phyloP scores from a whole-genome alignment of 2,329 filamentous ascomycete genomes.

The Neonectria coccinea region DNA sequence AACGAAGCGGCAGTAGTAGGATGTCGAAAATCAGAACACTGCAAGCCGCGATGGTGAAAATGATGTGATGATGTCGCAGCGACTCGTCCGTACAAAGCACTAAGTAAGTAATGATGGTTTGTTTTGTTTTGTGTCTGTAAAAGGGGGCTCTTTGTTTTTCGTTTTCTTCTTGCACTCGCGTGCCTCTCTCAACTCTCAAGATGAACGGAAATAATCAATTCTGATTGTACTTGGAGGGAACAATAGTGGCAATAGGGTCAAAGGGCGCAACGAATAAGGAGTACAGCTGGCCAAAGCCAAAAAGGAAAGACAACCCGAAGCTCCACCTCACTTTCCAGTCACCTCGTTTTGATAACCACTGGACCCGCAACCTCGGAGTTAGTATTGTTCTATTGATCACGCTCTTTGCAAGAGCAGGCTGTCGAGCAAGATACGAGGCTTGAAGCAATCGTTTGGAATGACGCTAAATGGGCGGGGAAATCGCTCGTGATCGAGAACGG shows the following conservation, averaged over 20 bases:
- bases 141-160: slow-evolving; percentile 44
- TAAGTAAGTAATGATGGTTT: slow-evolving; percentile 49
- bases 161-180: slow-evolving; percentile 53
- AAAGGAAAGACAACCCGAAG: slow-evolving; percentile 51
- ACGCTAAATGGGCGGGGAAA: slow-evolving; percentile 12
- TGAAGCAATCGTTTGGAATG: slow-evolving; percentile 18
- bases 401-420: slow-evolving; percentile 40
- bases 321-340: slow-evolving; percentile 53
- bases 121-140: slow-evolving; percentile 43
- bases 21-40: slow-evolving; percentile 38
- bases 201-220: slow-evolving; percentile 62
- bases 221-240: slow-evolving; percentile 60
- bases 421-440: slow-evolving; percentile 30
- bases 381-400: slow-evolving; percentile 43
- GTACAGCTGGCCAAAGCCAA: slow-evolving; percentile 55
- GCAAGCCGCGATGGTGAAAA: slow-evolving; percentile 28
- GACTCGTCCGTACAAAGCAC: slow-evolving; percentile 46
- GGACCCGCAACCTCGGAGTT: slow-evolving; percentile 47
- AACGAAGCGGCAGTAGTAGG: slow-evolving; percentile 38
- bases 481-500: slow-evolving; percentile 20
- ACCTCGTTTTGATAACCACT: slow-evolving; percentile 49
- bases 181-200: slow-evolving; percentile 53
- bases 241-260: slow-evolving; percentile 51
- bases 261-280: slow-evolving; percentile 54
- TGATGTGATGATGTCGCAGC: slow-evolving; percentile 24